Percentiles rank a stretch among this genome's conserved stretches.
Evolutionary conservation across 2,329 filamentous ascomycete species (phyloP).

Genomic region (Colletotrichum shisoi): DNA sequence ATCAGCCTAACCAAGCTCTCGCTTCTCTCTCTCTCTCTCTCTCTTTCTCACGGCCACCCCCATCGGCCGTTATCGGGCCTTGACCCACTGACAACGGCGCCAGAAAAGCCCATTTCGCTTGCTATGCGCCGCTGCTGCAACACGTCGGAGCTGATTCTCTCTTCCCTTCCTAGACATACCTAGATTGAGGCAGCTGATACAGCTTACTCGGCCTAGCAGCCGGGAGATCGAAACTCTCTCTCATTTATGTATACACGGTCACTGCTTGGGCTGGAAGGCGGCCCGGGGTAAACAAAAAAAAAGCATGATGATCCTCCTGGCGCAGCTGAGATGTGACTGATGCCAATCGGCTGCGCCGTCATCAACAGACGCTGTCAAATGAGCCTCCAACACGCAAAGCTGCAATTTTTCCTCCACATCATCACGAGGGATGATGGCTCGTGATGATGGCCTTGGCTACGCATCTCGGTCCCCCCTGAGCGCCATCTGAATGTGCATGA

Average conservation of each 20-base stretch:
- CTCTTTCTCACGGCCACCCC: background rate
- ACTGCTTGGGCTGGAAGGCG: too few species aligned
- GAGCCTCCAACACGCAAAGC: background rate
- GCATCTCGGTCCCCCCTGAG: too few species aligned
- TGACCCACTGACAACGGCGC: background rate
- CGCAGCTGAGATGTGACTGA: background rate
- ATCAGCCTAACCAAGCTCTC: too few species aligned
- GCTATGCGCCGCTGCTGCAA: background rate
- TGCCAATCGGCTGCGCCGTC: background rate
- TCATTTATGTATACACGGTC: background rate
- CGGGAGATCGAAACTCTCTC: too few species aligned
- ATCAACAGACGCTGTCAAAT: background rate
- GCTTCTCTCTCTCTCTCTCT: background rate
- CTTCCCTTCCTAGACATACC: background rate
- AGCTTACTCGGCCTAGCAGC: background rate
- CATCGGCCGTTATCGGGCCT: background rate
- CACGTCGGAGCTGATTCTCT: background rate
- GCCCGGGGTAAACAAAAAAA: too few species aligned
- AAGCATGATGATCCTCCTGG: background rate
- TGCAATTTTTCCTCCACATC: background rate
- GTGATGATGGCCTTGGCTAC: too few species aligned
- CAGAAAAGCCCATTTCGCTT: constrained; percentile 5
- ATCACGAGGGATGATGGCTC: too few species aligned
- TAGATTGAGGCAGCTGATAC: background rate
- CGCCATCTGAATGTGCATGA: constrained; percentile 4